Evolutionary conservation across 2,329 filamentous ascomycete species (phyloP), one percentile per base, ranked within the genome.

Genomic region (Fusarium sp.): DNA sequence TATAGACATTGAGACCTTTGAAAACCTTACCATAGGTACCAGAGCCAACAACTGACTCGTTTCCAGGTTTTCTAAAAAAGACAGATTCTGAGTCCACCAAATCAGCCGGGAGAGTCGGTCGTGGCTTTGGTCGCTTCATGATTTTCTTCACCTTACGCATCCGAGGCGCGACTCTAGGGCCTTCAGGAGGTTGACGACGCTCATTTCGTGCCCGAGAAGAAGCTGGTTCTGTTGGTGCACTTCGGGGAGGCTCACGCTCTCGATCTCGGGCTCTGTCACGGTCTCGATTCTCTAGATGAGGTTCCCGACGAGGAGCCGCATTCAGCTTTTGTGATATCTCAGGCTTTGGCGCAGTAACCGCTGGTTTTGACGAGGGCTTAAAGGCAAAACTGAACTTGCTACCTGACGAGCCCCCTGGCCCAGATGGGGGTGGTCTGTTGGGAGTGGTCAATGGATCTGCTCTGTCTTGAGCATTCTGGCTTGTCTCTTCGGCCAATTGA

Each of bases 11-110:
- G 12, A 94, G 85, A n/a, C 90, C 94, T 80, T 97, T 97, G 85
- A 97, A 97, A 7, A 97, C 94, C 80, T 97, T 97, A 56, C 94
- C 96, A 76, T 98, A 98, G 1, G 95, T 98, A 14, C 95, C 95
- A 45, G 95, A 97, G 18, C 95, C 95, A 23, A 98, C 92, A 1
- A 98, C 95, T 1, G 95, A 98, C 79, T 97, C 95, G 75, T 98
- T 97, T n/a, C 95, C 95, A 3, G 95, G 95, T 79, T 98, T 98
- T 70, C 95, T 88, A 82, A 92, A 97, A 81, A 97, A 98, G 6
- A 98, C 94, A 1, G 95, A 98, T 48, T 95, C 92, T 0, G 95
- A 97, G 9, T 86, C 84, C 14, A 90, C 89, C 75, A 95, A 89
- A 35, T 97, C 93, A 27, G 90, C 83, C 0, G 91, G 83, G 3